Evolutionary conservation across 148 eudicot genomes (phyloP).

Genomic region (Nepenthes mirabilis): DNA sequence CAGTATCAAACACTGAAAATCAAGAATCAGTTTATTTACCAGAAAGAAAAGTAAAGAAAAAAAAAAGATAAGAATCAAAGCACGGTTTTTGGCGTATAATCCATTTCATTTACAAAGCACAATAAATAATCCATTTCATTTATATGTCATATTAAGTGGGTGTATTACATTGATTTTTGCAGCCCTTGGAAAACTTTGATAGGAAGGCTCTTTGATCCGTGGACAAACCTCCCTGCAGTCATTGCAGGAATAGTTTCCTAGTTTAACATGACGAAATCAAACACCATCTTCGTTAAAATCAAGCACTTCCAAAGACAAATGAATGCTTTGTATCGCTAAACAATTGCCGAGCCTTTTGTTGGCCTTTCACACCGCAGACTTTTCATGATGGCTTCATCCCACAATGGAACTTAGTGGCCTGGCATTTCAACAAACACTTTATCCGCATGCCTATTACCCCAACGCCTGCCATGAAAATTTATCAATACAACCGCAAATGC

Average conservation of each 20-base stretch:
- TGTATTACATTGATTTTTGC: too few relatives aligned
- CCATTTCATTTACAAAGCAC: too few relatives aligned
- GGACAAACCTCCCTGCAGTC: background rate
- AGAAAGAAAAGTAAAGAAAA: too few relatives aligned
- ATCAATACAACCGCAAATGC: slow-evolving; percentile 37
- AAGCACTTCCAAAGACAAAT: background rate
- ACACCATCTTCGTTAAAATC: background rate
- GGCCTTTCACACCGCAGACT: background rate
- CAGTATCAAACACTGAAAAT: too few relatives aligned
- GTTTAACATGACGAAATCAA: background rate
- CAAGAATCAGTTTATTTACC: too few relatives aligned
- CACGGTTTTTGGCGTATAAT: too few relatives aligned
- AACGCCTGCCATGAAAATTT: slow-evolving; percentile 32
- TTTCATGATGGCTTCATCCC: background rate
- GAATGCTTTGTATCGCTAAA: background rate
- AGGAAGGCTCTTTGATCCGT: too few relatives aligned
- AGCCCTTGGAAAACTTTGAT: too few relatives aligned
- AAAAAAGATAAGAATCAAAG: too few relatives aligned
- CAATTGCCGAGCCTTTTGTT: background rate
- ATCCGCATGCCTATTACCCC: background rate
- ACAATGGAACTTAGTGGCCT: background rate
- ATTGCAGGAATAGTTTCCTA: background rate
- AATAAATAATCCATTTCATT: too few relatives aligned
- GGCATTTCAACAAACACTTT: background rate
- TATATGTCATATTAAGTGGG: too few relatives aligned